Evolutionary conservation across 139 green algal genomes (phyloP).

Genomic region (Pycnococcus provasolii): DNA sequence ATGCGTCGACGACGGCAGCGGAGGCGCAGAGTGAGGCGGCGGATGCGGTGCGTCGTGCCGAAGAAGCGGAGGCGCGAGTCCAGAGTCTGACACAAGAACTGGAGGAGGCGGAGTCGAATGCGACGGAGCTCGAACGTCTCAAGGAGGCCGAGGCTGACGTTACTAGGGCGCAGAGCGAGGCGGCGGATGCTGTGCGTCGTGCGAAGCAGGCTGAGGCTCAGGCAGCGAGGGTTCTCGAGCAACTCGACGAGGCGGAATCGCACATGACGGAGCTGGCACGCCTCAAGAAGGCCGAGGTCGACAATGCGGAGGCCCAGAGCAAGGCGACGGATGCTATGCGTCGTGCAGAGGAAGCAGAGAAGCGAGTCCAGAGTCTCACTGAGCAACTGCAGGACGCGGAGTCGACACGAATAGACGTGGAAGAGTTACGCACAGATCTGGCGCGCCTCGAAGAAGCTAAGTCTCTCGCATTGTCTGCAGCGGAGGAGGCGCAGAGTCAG

Average conservation of each 20-base stretch:
- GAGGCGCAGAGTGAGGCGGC: not conserved
- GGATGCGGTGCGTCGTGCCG: not conserved
- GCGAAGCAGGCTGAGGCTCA: not conserved
- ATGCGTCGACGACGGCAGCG: not conserved
- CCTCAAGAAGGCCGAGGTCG: too few relatives aligned
- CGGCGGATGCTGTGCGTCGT: not conserved
- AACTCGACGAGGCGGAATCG: not conserved
- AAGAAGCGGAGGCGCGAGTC: slow-evolving; percentile 1
- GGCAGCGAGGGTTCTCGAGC: not conserved
- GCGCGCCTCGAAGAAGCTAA: too few relatives aligned
- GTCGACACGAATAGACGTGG: too few relatives aligned
- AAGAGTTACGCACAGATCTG: too few relatives aligned
- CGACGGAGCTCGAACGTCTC: too few relatives aligned
- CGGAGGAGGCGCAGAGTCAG: not conserved
- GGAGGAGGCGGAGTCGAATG: not conserved
- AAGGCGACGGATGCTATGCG: not conserved
- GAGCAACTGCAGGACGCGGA: not conserved
- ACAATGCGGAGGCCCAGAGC: not conserved
- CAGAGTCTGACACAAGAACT: not conserved
- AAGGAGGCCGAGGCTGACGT: too few relatives aligned
- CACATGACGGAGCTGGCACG: too few relatives aligned
- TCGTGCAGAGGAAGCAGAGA: not conserved
- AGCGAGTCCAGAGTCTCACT: not conserved
- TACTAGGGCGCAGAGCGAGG: not conserved
- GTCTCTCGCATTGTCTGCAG: too few relatives aligned